These are phyloP conservation scores for Raphanus raphanistrum DNA, from an alignment of 345 rosid genomes.

Conservation along the genomic window DNA sequence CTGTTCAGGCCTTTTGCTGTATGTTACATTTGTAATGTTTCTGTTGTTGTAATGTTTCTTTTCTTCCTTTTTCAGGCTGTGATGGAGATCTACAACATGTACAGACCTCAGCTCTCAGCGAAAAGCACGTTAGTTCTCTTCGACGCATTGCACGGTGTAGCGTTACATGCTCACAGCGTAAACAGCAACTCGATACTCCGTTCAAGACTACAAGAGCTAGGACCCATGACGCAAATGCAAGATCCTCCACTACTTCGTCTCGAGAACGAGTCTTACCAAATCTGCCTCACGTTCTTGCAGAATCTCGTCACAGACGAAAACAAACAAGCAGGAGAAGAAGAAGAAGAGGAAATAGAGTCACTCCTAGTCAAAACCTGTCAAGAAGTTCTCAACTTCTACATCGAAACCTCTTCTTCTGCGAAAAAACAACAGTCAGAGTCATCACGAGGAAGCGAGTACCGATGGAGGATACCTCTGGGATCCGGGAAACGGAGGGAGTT, in stretches of 20 bases:
- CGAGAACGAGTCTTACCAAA: slow-evolving; percentile 93
- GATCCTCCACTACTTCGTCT: slow-evolving; percentile 93
- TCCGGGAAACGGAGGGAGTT: slow-evolving; percentile 89
- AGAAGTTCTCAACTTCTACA: slow-evolving; percentile 75
- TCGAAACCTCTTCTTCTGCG: slow-evolving; percentile 48
- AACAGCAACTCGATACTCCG: slow-evolving; percentile 63
- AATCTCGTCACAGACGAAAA: slow-evolving; percentile 60
- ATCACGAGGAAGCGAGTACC: slow-evolving; percentile 40
- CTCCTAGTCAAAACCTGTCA: slow-evolving; percentile 64
- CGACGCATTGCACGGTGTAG: slow-evolving; percentile 80
- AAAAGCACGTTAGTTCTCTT: slow-evolving; percentile 71
- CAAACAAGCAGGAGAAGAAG: slow-evolving; percentile 51
- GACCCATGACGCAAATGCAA: slow-evolving; percentile 93
- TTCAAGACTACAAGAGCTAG: slow-evolving; percentile 73
- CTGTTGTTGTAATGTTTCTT: not conserved
- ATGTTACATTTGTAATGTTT: not conserved
- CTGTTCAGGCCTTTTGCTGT: slow-evolving; percentile 11
- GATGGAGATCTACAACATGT: slow-evolving; percentile 93
- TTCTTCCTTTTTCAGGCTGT: slow-evolving; percentile 58
- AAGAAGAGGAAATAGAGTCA: slow-evolving; percentile 63
- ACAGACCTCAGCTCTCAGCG: slow-evolving; percentile 67
- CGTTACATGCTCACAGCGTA: slow-evolving; percentile 73
- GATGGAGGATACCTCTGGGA: slow-evolving; percentile 81
- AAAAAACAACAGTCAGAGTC: slow-evolving; percentile 44
- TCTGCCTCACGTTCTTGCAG: slow-evolving; percentile 88